A percentile compares a stretch with the other conserved stretches of the same genome.
Evolutionary conservation across 306 rosid genomes (phyloP).

Genomic region (Dryas drummondii): DNA sequence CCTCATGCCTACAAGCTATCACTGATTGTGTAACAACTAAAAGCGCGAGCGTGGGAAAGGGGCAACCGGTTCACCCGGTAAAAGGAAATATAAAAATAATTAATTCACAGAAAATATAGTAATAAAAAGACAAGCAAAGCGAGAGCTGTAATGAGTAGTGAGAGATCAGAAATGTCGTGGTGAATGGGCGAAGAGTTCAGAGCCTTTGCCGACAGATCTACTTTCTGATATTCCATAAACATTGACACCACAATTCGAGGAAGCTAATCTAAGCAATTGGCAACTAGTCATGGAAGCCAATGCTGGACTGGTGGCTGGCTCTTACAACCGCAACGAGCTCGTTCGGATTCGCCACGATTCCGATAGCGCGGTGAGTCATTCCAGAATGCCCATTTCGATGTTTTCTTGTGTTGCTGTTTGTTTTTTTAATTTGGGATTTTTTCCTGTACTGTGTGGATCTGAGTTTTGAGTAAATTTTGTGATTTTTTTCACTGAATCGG

Average conservation of each 20-base stretch:
- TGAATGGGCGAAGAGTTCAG: conserved; percentile 57
- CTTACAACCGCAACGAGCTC: conserved; percentile 90
- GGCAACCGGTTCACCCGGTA: conserved; percentile 44
- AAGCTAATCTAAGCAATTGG: conserved; percentile 13
- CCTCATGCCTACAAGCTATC: too few relatives aligned
- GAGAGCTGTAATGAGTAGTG: conserved; percentile 17
- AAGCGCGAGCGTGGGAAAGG: background rate
- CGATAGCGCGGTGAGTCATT: conserved; percentile 69
- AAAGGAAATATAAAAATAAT: conserved; percentile 8
- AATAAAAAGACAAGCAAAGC: conserved; percentile 8
- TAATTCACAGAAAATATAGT: background rate
- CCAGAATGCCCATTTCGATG: conserved; percentile 6
- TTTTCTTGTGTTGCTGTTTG: background rate
- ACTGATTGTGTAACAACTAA: background rate
- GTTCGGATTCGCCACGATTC: conserved; percentile 95
- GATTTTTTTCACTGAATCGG: conserved; percentile 4
- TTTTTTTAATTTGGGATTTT: background rate
- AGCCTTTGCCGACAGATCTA: conserved; percentile 11
- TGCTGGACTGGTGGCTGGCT: conserved; percentile 94
- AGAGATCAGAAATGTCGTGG: conserved; percentile 47
- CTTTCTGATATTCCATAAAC: conserved; percentile 2
- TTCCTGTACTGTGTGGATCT: conserved; percentile 21
- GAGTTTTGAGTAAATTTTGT: conserved; percentile 19
- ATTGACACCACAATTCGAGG: background rate
- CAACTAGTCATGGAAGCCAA: conserved; percentile 64